A percentile compares a stretch with the other conserved stretches of the same genome.
Evolutionary conservation across 108 stramenopile species (phyloP).

Genomic region (Chaetoceros muelleri): DNA sequence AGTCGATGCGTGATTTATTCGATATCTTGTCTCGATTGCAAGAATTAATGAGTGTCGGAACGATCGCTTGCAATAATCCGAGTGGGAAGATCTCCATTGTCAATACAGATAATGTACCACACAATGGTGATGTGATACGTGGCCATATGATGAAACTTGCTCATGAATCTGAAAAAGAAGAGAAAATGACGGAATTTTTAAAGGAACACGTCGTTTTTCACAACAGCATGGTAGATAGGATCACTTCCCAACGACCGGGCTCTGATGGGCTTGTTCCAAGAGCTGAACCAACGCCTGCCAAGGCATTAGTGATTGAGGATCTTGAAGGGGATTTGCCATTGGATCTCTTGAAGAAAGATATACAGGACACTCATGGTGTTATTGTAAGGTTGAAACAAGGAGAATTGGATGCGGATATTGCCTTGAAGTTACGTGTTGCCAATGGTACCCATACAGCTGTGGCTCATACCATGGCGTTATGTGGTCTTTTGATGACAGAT

Average conservation of each 20-base stretch:
- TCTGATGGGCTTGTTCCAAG: slow-evolving; percentile 50
- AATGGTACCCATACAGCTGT: slow-evolving; percentile 89
- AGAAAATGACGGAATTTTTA: slow-evolving; percentile 33
- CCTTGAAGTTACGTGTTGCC: slow-evolving; percentile 78
- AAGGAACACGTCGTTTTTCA: slow-evolving; percentile 50
- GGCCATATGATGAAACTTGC: slow-evolving; percentile 44
- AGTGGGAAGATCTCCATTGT: slow-evolving; percentile 48
- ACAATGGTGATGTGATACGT: slow-evolving; percentile 65
- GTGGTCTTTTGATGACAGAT: slow-evolving; percentile 32
- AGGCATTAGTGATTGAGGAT: slow-evolving; percentile 80
- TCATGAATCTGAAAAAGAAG: slow-evolving; percentile 4
- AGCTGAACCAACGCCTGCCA: slow-evolving; percentile 68
- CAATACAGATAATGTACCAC: slow-evolving; percentile 84
- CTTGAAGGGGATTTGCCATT: slow-evolving; percentile 24
- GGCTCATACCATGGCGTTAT: slow-evolving; percentile 71
- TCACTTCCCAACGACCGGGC: slow-evolving; percentile 56
- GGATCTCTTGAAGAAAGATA: background rate
- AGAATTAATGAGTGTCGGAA: background rate
- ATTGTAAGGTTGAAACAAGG: slow-evolving; percentile 20
- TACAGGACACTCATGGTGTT: slow-evolving; percentile 15
- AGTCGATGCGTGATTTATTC: slow-evolving; percentile 60
- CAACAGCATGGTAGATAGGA: slow-evolving; percentile 89
- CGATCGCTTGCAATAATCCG: slow-evolving; percentile 4
- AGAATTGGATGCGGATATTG: slow-evolving; percentile 61
- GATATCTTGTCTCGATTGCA: slow-evolving; percentile 23